These are phyloP conservation scores for Mimosa pudica DNA, from an alignment of 306 rosid species.

Conservation along the genomic window DNA sequence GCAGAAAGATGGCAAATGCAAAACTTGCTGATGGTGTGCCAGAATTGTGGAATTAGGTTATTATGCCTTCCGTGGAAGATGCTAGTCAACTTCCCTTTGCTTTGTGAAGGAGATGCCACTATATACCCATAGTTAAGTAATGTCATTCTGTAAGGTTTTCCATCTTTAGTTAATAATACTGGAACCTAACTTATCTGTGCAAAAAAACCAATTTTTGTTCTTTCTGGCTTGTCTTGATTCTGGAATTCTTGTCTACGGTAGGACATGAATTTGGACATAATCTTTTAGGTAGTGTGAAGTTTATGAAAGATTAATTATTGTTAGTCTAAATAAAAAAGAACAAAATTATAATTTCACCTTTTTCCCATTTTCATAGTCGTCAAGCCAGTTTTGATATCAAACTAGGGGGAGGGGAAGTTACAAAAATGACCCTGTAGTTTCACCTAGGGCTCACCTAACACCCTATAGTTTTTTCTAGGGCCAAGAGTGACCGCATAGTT, in stretches of 20 bases:
- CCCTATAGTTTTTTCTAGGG: no score
- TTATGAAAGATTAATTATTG: not conserved
- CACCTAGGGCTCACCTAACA: no score
- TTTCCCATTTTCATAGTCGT: not conserved
- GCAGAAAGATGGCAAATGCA: slow-evolving; percentile 48
- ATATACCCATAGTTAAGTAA: slow-evolving; percentile 11
- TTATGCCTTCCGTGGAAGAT: not conserved
- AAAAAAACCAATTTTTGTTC: not conserved
- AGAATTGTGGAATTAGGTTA: slow-evolving; percentile 40
- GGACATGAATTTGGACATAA: not conserved
- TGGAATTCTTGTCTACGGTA: not conserved
- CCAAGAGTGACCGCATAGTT: no score
- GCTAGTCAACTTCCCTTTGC: slow-evolving; percentile 24
- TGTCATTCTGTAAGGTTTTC: slow-evolving; percentile 28
- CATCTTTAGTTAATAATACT: slow-evolving; percentile 5
- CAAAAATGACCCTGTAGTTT: no score
- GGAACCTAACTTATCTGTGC: slow-evolving; percentile 4
- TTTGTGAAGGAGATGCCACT: slow-evolving; percentile 30
- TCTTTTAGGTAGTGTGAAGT: not conserved
- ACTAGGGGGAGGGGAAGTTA: no score
- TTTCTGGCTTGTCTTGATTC: not conserved
- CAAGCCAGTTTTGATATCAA: not conserved
- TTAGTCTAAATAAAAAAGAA: not conserved
- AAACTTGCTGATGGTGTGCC: slow-evolving; percentile 42
- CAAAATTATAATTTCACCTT: not conserved